Base-by-base conservation (phyloP, 2,329 filamentous ascomycete genomes). In the Fusarium phyllophilum region DNA sequence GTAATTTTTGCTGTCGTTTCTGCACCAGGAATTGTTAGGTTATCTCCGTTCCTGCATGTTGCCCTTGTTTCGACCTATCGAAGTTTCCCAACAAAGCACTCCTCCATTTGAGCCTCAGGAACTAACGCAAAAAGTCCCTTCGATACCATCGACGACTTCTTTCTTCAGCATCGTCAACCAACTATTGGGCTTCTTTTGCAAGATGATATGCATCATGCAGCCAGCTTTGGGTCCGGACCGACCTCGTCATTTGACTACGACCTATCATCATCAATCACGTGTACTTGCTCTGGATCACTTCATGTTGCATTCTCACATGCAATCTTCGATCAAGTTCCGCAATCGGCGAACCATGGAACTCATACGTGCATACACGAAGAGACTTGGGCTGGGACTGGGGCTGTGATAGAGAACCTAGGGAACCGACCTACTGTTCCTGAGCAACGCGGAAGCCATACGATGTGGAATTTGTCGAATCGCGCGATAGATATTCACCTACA, bases 191-290 rank as follows among this genome's bases (percentile, higher is more conserved):
- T 22, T 39, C 17, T 36, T 33, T 8, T 22, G 29, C 22, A 17
- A 22, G 15, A 26, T 12, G 12, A 10, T 17, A 45, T 29, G 22
- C 31, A 12, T 18, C 24, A 9, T 24, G 42, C 29, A 56, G 38
- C 33, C 49, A 26, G 29, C 24, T 36, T 6, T 33, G 33, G 12
- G 57, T 45, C 42, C 66, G 62, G 70, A 18, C 71, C 71, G 70
- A 73, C 41, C 48, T 54, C 24, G 26, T 46, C 29, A n/a, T 51
- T 26, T 17, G 26, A 29, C 11, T 7, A 17, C 29, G 12, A 9
- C 31, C 39, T n/a, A 41, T 42, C 42, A 36, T 42, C 22, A 20
- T 22, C 24, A 17, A 38, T 33, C n/a, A 34, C 48, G 11, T 29
- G 17, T 24, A 24, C 20, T n/a, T 57, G 31, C 31, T 38, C 22